A percentile compares a stretch with the other conserved stretches of the same genome.
Conservation (phyloP, 2,329 filamentous ascomycete species). For the Cytospora piceae region DNA sequence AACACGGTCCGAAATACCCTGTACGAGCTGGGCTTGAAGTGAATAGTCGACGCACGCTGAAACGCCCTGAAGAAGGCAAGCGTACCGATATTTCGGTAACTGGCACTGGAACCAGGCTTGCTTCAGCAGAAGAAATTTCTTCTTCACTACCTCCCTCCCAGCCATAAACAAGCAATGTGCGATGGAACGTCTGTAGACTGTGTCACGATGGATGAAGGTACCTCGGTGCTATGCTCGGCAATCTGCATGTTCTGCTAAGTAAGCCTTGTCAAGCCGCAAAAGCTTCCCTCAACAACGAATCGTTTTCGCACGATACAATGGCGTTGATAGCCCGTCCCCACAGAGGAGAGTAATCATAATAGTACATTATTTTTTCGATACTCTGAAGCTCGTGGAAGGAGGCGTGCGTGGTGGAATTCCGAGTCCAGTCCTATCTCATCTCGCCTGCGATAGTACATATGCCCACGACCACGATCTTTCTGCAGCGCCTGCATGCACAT, state of each 20-base stretch:
- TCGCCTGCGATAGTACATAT: background rate
- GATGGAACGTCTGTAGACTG: background rate
- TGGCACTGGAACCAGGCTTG: background rate
- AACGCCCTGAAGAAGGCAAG: background rate
- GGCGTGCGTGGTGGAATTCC: background rate
- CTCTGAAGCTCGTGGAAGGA: background rate
- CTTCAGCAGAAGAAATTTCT: background rate
- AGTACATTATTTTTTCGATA: background rate
- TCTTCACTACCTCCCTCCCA: background rate
- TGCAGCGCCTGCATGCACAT: background rate
- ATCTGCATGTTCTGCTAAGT: background rate
- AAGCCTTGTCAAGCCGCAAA: background rate
- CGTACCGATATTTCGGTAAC: background rate
- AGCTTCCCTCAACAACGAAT: background rate
- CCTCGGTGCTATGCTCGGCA: background rate
- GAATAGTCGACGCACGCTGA: background rate
- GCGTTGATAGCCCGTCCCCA: background rate
- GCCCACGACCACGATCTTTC: background rate
- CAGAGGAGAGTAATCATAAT: background rate
- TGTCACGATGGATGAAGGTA: background rate
- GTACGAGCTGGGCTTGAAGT: background rate
- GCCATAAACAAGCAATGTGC: background rate
- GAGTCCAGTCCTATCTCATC: background rate
- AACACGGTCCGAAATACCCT: too few species aligned
- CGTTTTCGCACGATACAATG: background rate